Evolutionary conservation across 345 rosid genomes (phyloP), one percentile per base, ranked within the genome.

Genomic region (Brassica cretica): DNA sequence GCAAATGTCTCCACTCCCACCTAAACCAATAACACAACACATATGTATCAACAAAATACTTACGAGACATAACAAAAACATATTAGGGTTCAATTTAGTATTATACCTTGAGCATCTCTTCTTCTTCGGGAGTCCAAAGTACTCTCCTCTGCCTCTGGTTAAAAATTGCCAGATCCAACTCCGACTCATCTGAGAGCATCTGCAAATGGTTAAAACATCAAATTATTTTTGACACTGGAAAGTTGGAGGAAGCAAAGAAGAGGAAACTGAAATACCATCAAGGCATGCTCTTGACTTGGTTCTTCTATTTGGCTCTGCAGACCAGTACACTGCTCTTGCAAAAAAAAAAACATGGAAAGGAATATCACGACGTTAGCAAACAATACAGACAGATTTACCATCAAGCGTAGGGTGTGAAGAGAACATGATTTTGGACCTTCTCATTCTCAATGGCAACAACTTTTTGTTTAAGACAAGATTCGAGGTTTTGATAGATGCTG

Each of bases 221-320:
- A 68, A 60, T 69, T 68, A 63, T 16, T 74, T 53, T 14, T 64
- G 29, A 58, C 53, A 21, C 41, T 56, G 44, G 14, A 19, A 37
- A 64, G 3, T 74, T 68, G 56, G 60, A 68, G 53, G 49, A 64
- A 70, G 35, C 44, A 68, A 39, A 35, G 16, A 49, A 15, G 29
- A 64, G 29, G 12, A 19, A 58, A 27, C 18, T n/a, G 64, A 51
- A 84, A 82, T 84, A 89, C 94, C 51, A 37, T 64, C 68, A 87
- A 79, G 71, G 83, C 87, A 59, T 85, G 84, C 66, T 82, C 85
- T 58, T 76, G 80, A 24, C 64, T 82, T 75, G 87, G 60, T 66
- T 84, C 85, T 78, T 85, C 83, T 53, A 86, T 75, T 72, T 88
- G 89, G 75, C 83, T 81, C 80, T 82, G 86, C 76, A 92, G 78